Conservation (phyloP, 176 grass and related monocot species). For the Luzula sylvatica region DNA sequence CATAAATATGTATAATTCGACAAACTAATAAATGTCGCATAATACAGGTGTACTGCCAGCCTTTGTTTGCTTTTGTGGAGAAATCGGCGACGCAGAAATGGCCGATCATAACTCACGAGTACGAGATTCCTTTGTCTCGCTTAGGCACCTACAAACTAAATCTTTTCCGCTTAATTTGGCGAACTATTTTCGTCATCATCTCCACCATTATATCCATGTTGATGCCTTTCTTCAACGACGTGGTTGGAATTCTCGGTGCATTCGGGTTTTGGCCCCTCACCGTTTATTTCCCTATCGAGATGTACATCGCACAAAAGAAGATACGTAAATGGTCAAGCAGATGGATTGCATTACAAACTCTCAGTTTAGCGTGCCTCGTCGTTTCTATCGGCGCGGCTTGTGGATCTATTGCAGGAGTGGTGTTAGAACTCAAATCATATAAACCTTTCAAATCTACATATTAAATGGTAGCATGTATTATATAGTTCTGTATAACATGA, state of each 20-base stretch:
- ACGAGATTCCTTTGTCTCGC: constrained; percentile 2
- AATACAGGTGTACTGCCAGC: constrained; percentile 43
- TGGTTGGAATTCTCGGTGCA: constrained; percentile 70
- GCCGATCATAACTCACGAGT: constrained; percentile 35
- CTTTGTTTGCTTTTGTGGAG: constrained; percentile 51
- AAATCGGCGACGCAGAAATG: constrained; percentile 24
- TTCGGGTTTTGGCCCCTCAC: constrained; percentile 90
- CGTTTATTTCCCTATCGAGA: constrained; percentile 92
- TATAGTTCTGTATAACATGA: neutral
- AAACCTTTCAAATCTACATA: constrained; percentile 31
- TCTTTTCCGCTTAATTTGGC: constrained; percentile 42
- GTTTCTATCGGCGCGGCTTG: constrained; percentile 41
- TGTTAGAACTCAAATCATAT: constrained; percentile 39
- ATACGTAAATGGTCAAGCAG: constrained; percentile 22
- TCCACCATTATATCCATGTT: constrained; percentile 65
- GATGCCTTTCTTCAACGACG: constrained; percentile 79
- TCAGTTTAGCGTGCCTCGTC: constrained; percentile 38
- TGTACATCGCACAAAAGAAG: constrained; percentile 62
- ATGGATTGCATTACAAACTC: constrained; percentile 34
- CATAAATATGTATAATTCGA: neutral
- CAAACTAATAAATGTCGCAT: neutral
- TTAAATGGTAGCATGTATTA: neutral
- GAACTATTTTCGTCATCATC: constrained; percentile 54
- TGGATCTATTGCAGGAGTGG: constrained; percentile 42
- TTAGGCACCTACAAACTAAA: constrained; percentile 23